Evolutionary conservation across 805 yeast genomes (phyloP).

Genomic region (Pichia phayaonensis): DNA sequence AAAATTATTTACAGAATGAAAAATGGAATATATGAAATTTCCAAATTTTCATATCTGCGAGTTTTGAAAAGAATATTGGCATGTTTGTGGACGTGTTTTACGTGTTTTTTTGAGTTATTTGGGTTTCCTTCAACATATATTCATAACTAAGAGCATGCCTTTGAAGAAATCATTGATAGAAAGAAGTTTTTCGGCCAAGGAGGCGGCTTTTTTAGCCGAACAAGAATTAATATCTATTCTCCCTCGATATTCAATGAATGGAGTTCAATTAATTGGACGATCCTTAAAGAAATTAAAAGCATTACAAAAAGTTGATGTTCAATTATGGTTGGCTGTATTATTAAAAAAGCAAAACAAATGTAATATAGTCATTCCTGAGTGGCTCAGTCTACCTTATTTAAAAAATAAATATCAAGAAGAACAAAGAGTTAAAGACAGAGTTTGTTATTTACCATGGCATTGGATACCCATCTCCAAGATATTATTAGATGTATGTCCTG

Average conservation of each 20-base stretch:
- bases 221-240: constrained; percentile 64
- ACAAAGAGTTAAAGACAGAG: constrained; percentile 39
- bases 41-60: background rate
- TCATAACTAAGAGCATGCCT: background rate
- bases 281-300: constrained; percentile 55
- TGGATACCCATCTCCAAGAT: constrained; percentile 82
- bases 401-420: constrained; percentile 62
- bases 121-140: background rate
- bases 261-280: constrained; percentile 56
- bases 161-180: constrained; percentile 28
- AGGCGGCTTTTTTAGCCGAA: constrained; percentile 79
- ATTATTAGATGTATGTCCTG: constrained; percentile 58
- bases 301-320: constrained; percentile 60
- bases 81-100: background rate
- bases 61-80: background rate
- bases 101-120: background rate
- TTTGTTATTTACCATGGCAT: constrained; percentile 71
- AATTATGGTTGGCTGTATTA: constrained; percentile 82
- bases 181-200: constrained; percentile 61
- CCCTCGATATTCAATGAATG: constrained; percentile 68
- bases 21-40: background rate
- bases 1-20: background rate
- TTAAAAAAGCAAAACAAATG: constrained; percentile 82
- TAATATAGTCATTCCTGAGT: constrained; percentile 74
- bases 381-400: constrained; percentile 59